These are phyloP conservation scores for Vaccinium myrtillus DNA, from an alignment of 148 eudicot genomes.

Conservation along the genomic window DNA sequence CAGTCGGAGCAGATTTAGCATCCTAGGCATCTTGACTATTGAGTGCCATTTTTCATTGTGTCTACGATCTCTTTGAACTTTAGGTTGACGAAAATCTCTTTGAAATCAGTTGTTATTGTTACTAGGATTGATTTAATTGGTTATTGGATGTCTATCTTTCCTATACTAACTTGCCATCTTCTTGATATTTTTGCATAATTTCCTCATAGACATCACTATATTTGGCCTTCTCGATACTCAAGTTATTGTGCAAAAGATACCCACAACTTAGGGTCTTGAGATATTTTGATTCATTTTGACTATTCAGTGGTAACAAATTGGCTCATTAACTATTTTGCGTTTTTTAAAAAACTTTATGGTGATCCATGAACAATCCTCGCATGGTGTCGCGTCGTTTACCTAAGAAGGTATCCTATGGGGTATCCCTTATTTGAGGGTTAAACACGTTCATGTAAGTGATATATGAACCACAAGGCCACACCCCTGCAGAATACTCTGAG, in stretches of 20 bases:
- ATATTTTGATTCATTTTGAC: neutral
- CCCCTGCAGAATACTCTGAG: neutral
- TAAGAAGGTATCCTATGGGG: neutral
- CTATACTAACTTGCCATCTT: neutral
- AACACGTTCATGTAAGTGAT: neutral
- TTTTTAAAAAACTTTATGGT: neutral
- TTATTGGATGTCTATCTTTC: neutral
- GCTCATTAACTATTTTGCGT: too few species aligned
- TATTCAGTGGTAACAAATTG: neutral
- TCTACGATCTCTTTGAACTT: neutral
- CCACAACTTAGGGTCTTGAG: neutral
- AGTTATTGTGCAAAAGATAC: neutral
- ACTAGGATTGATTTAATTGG: neutral
- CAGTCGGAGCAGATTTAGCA: neutral
- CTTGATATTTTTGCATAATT: conserved; percentile 1
- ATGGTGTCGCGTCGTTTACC: neutral
- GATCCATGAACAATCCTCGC: neutral
- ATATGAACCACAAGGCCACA: neutral
- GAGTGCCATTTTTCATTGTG: neutral
- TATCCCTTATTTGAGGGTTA: neutral
- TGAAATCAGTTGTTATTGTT: neutral
- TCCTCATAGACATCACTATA: neutral
- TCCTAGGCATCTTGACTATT: neutral
- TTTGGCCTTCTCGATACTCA: neutral
- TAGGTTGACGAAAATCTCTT: neutral